A percentile compares a stretch with the other conserved stretches of the same genome.
phyloP scores from a whole-genome alignment of 1,284 basidiomycete species.

The Ceratobasidium sp. region DNA sequence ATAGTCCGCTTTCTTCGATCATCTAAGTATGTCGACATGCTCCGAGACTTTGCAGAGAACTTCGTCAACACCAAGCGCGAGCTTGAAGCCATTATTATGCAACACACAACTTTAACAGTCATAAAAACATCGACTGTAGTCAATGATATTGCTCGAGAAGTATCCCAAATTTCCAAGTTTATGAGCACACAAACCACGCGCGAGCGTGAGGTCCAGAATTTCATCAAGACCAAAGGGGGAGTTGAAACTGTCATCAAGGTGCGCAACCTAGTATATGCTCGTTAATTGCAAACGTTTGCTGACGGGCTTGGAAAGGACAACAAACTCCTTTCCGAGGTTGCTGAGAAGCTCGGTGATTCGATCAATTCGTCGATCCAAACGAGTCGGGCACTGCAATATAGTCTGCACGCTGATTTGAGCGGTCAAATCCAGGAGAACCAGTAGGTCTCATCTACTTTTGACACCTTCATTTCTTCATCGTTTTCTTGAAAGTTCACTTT shows the following conservation, averaged over 20 bases:
- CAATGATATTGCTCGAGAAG: conserved; percentile 11
- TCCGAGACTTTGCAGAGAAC: background rate
- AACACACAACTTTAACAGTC: conserved; percentile 16
- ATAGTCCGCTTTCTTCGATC: conserved; percentile 12
- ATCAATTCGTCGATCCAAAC: conserved; percentile 15
- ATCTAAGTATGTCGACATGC: background rate
- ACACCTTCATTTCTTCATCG: background rate
- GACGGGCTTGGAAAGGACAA: background rate
- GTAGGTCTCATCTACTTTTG: background rate
- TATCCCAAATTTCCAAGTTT: conserved; percentile 11
- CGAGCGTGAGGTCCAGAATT: conserved; percentile 13
- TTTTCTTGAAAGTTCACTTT: background rate
- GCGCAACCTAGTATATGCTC: background rate
- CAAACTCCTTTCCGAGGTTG: conserved; percentile 15
- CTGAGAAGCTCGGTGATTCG: conserved; percentile 14
- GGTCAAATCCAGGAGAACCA: conserved; percentile 25
- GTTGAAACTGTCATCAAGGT: conserved; percentile 25
- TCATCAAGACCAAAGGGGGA: conserved; percentile 17
- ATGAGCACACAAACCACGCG: conserved; percentile 28
- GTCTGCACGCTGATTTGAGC: conserved; percentile 14
- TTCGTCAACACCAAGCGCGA: conserved; percentile 12
- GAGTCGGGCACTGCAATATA: conserved; percentile 16
- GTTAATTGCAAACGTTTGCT: background rate
- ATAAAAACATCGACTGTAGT: conserved; percentile 16
- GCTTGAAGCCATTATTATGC: conserved; percentile 10